Conservation (phyloP, 768 basidiomycete genomes). For the Mycena haematopus region DNA sequence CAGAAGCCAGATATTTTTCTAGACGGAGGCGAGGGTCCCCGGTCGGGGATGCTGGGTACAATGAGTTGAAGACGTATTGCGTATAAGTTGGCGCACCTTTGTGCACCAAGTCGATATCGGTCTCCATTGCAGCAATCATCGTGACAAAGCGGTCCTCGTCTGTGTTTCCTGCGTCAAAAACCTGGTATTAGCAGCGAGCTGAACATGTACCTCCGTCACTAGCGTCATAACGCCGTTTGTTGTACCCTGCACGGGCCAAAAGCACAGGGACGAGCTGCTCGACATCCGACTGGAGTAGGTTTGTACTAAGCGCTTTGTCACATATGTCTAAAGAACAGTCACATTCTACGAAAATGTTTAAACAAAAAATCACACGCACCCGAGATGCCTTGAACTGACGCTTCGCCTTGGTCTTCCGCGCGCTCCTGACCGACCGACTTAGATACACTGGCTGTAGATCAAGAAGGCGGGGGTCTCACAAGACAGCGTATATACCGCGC, state of each 20-base stretch:
- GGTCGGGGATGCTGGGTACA: conserved; percentile 55
- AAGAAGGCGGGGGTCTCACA: conserved; percentile 45
- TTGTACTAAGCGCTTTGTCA: conserved; percentile 59
- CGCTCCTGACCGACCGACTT: conserved; percentile 47
- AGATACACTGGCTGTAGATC: conserved; percentile 9
- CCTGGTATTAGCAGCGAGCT: background rate
- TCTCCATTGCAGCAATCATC: conserved; percentile 64
- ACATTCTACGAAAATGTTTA: background rate
- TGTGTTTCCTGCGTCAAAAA: conserved; percentile 18
- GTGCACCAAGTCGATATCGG: conserved; percentile 66
- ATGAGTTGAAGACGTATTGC: conserved; percentile 2
- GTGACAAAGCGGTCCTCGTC: conserved; percentile 58
- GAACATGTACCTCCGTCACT: conserved; percentile 46
- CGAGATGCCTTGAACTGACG: conserved; percentile 31
- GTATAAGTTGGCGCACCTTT: conserved; percentile 47
- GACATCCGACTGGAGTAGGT: conserved; percentile 60
- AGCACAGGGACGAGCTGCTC: conserved; percentile 71
- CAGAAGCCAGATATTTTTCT: conserved; percentile 80
- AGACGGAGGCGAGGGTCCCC: conserved; percentile 82
- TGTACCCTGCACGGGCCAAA: conserved; percentile 69
- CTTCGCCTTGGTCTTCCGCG: conserved; percentile 39
- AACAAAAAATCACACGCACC: conserved; percentile 8
- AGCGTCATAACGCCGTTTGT: conserved; percentile 60
- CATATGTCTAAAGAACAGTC: conserved; percentile 54
- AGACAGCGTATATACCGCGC: conserved; percentile 76